Evolutionary conservation across 1,139 yeast species (phyloP).

Genomic region (Scheffersomyces lignicola): DNA sequence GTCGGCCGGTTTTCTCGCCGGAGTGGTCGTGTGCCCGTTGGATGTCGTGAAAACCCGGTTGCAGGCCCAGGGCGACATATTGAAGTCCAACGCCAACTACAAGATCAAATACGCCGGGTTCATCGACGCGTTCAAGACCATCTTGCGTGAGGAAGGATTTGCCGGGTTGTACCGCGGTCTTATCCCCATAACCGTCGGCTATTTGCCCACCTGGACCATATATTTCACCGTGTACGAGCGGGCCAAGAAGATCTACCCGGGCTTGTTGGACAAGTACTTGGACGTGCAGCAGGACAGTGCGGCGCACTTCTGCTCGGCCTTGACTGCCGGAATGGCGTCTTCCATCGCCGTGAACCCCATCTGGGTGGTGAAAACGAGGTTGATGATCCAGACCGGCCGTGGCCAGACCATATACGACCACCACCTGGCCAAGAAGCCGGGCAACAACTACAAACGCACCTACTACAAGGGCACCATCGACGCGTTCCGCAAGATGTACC

Average conservation of each 20-base stretch:
- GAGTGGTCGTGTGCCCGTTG: conserved; percentile 48
- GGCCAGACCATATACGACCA: conserved; percentile 40
- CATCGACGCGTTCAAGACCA: conserved; percentile 59
- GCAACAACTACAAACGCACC: conserved; percentile 14
- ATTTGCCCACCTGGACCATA: conserved; percentile 96
- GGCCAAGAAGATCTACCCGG: conserved; percentile 52
- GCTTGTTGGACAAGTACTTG: conserved; percentile 22
- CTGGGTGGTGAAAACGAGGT: conserved; percentile 94
- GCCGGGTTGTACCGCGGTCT: conserved; percentile 87
- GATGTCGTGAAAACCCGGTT: conserved; percentile 49
- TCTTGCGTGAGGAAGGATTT: conserved; percentile 73
- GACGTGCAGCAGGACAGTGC: conserved; percentile 47
- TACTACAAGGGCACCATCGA: conserved; percentile 78
- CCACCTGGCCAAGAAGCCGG: conserved; percentile 6
- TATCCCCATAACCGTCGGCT: conserved; percentile 88
- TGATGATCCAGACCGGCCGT: conserved; percentile 79
- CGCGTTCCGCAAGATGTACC: conserved; percentile 78
- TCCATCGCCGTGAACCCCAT: conserved; percentile 92
- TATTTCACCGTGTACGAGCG: conserved; percentile 88
- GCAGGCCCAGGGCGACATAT: conserved; percentile 41
- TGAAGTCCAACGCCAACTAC: conserved; percentile 6
- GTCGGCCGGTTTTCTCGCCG: conserved; percentile 48
- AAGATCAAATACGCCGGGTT: conserved; percentile 54
- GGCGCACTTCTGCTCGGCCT: conserved; percentile 75
- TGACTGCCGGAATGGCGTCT: conserved; percentile 86